A percentile compares a stretch with the other conserved stretches of the same genome.
Conservation (phyloP, 306 rosid genomes). For the Lagenaria siceraria region DNA sequence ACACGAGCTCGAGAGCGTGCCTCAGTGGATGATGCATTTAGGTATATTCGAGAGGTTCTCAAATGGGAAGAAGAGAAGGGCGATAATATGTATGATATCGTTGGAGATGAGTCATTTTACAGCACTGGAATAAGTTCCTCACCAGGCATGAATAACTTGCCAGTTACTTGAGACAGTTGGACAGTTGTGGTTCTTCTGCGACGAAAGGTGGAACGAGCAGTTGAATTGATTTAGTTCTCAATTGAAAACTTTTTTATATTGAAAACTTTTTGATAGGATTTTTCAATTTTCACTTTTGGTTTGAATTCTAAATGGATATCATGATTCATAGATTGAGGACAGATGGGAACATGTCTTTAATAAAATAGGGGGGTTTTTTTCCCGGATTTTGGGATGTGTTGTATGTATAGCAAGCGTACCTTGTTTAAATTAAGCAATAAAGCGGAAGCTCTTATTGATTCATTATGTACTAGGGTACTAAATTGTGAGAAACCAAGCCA, state of each 20-base stretch:
- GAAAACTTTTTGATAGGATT: not conserved
- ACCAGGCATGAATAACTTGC: constrained; percentile 50
- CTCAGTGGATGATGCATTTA: constrained; percentile 65
- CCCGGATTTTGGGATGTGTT: not conserved
- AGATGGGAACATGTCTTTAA: not conserved
- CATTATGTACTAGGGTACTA: too few relatives aligned
- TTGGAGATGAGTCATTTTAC: constrained; percentile 61
- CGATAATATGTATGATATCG: constrained; percentile 37
- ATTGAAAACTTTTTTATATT: too few relatives aligned
- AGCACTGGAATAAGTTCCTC: constrained; percentile 62
- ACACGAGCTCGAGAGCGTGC: constrained; percentile 53
- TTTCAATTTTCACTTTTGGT: not conserved
- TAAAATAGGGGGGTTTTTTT: not conserved
- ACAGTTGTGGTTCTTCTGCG: not conserved
- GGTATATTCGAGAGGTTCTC: constrained; percentile 63
- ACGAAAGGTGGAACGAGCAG: not conserved
- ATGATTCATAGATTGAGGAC: not conserved
- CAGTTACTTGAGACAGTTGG: not conserved
- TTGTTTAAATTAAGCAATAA: constrained; percentile 4
- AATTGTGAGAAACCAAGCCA: too few relatives aligned
- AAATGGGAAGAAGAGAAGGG: constrained; percentile 79
- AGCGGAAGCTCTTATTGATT: not conserved
- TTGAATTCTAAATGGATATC: not conserved
- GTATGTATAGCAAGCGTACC: constrained; percentile 5
- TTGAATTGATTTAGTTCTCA: not conserved